Percentiles rank a stretch among this genome's conserved stretches.
Conservation (phyloP, 495 filamentous ascomycete genomes). For the Cercophora sp. region DNA sequence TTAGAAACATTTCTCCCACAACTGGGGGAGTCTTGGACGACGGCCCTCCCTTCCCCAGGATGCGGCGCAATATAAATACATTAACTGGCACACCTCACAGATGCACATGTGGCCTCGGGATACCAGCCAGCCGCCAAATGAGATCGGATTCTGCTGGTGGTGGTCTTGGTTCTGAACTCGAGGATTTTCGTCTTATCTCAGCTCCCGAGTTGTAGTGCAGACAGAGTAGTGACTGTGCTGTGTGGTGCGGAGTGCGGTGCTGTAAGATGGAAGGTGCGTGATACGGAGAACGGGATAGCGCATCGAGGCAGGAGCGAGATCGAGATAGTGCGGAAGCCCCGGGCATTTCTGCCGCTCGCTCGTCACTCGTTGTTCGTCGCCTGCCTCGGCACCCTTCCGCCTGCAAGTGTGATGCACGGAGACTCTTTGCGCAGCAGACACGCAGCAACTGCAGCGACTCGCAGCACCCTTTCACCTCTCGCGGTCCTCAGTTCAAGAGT, state of each 20-base stretch:
- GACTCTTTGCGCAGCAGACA: too few relatives aligned
- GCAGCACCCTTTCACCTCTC: too few relatives aligned
- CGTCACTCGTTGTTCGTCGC: too few relatives aligned
- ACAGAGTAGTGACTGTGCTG: too few relatives aligned
- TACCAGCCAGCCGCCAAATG: conserved; percentile 20
- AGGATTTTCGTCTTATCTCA: background rate
- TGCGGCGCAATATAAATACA: conserved; percentile 27
- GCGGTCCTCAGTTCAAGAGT: conserved; percentile 5
- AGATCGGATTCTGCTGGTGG: conserved; percentile 22
- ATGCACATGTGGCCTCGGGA: conserved; percentile 28
- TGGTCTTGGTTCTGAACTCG: background rate
- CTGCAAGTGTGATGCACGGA: conserved; percentile 9
- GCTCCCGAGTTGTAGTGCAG: too few relatives aligned
- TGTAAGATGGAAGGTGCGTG: background rate
- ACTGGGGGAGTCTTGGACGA: conserved; percentile 4
- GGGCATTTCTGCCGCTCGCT: conserved; percentile 10
- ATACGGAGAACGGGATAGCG: too few relatives aligned
- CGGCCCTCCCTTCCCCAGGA: conserved; percentile 18
- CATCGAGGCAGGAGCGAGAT: conserved; percentile 2
- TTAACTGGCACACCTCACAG: conserved; percentile 24
- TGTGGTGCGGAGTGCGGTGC: too few relatives aligned
- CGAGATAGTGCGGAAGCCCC: conserved; percentile 13
- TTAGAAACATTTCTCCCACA: conserved; percentile 18
- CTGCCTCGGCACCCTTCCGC: conserved; percentile 17
- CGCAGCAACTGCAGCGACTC: too few relatives aligned